phyloP scores from a whole-genome alignment of 2,329 filamentous ascomycete genomes.

The Beauveria sp. region DNA sequence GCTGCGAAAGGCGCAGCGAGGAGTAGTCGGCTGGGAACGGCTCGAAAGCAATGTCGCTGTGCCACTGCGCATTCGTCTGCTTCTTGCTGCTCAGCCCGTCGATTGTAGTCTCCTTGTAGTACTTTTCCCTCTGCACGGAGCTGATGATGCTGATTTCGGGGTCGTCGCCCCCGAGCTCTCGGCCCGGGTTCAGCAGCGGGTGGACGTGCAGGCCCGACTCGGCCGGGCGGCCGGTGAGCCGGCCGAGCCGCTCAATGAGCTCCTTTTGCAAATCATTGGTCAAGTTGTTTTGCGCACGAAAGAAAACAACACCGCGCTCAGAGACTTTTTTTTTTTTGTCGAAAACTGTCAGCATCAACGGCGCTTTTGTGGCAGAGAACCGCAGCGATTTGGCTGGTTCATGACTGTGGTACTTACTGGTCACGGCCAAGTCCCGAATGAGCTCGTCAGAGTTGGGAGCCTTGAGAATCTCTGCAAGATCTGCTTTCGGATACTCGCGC shows the following conservation, averaged over 20 bases:
- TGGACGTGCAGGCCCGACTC: constrained; percentile 54
- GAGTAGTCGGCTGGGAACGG: constrained; percentile 57
- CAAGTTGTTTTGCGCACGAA: constrained; percentile 55
- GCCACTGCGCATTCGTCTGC: constrained; percentile 46
- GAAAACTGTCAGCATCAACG: too few species aligned
- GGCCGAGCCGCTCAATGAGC: constrained; percentile 52
- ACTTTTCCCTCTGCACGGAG: constrained; percentile 45
- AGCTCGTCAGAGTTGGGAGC: constrained; percentile 56
- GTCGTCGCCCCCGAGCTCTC: constrained; percentile 47
- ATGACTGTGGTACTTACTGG: constrained; percentile 35
- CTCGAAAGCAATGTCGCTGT: constrained; percentile 60
- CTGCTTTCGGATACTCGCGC: constrained; percentile 50
- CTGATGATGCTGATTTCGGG: constrained; percentile 58
- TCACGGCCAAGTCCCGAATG: constrained; percentile 59
- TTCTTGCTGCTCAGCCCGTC: constrained; percentile 29
- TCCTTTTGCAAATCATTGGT: constrained; percentile 59
- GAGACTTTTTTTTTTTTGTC: constrained; percentile 45
- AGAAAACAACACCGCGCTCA: constrained; percentile 62
- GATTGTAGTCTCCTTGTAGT: constrained; percentile 32
- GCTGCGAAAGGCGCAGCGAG: constrained; percentile 43
- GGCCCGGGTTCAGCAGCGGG: constrained; percentile 45
- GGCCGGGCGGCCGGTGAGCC: constrained; percentile 48
- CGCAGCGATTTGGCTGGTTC: too few species aligned
- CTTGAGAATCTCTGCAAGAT: constrained; percentile 53
- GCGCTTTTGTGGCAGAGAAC: too few species aligned